Conservation (phyloP, 345 rosid species). For the Cochlearia excelsa region DNA sequence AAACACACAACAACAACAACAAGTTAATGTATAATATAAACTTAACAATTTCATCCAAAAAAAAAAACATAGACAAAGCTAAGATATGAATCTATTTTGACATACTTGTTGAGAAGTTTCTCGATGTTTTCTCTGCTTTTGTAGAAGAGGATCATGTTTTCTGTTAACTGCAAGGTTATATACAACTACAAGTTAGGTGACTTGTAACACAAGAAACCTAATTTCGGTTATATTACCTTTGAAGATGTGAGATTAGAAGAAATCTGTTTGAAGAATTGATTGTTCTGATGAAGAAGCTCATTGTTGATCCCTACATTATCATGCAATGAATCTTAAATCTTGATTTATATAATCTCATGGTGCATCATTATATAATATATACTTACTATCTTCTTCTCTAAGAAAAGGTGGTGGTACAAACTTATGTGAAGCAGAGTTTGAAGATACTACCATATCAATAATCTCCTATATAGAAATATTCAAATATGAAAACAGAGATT, state of each 20-base stretch:
- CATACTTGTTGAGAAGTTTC: slow-evolving; percentile 37
- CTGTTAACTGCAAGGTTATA: slow-evolving; percentile 35
- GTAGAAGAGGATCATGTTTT: slow-evolving; percentile 44
- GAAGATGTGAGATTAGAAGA: slow-evolving; percentile 48
- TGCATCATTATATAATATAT: too few relatives aligned
- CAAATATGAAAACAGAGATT: slow-evolving; percentile 7
- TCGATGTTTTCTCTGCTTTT: slow-evolving; percentile 41
- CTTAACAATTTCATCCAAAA: too few relatives aligned
- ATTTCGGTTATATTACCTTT: slow-evolving; percentile 36
- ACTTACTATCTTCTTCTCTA: slow-evolving; percentile 11
- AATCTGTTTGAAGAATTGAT: slow-evolving; percentile 46
- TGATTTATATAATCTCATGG: neutral
- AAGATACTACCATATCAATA: slow-evolving; percentile 20
- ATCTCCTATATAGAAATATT: slow-evolving; percentile 13
- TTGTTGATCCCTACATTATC: slow-evolving; percentile 27
- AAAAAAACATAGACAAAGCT: too few relatives aligned
- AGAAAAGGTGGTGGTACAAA: slow-evolving; percentile 6
- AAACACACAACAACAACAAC: too few relatives aligned
- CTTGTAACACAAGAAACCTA: neutral
- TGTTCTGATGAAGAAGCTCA: slow-evolving; percentile 65
- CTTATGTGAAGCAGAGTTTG: slow-evolving; percentile 1
- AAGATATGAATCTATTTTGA: too few relatives aligned
- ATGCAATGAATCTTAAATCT: neutral
- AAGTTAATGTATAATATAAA: too few relatives aligned
- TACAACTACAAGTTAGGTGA: neutral